Evolutionary conservation across 2,329 filamentous ascomycete species (phyloP), one percentile per base, ranked within the genome.

Genomic region (Simplicillium sp.): DNA sequence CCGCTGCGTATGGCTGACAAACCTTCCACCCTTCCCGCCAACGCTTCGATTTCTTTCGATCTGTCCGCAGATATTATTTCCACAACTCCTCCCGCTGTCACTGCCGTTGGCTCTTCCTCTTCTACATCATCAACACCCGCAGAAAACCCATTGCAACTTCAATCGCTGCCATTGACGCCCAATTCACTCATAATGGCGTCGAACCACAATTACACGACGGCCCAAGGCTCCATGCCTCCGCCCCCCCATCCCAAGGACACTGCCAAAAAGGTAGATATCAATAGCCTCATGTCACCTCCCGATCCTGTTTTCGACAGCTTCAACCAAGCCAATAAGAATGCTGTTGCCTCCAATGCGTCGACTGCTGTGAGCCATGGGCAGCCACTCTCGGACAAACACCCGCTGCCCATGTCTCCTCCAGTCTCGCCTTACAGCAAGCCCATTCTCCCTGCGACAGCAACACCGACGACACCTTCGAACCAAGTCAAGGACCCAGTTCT

Each of bases 261-360:
- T 16, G 28, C 48, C 4, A 70, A 65, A 53, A 72, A 70, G 48
- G 51, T 69, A 40, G 64, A 70, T 46, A 72, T 75, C 48, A 69
- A 57, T 61, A 78, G 64, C 45, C 61, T 81, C 43, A 78, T 81
- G 70, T 81, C 77, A 16, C 77, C 77, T 28, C 77, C 77, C 16
- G 76, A 80, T 31, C 63, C 64, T n/a, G 55, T 66, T 29, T 67
- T 65, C 37, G 75, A 80, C 47, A 75, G 58, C 50, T 80, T 79
- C 54, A 58, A 50, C 36, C 59, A 63, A 45, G 25, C 5, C 25
- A 32, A 9, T 16, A 33, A 38, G 34, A 29, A 6, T 13, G 14
- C 14, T 15, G 34, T 37, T 28, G 31, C 28, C 31, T 47, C 44
- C 53, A 39, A 54, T 44, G 40, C 31, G 34, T 41, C 40, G 43